phyloP scores from a whole-genome alignment of 148 eudicot species.

The Diospyros kaki region DNA sequence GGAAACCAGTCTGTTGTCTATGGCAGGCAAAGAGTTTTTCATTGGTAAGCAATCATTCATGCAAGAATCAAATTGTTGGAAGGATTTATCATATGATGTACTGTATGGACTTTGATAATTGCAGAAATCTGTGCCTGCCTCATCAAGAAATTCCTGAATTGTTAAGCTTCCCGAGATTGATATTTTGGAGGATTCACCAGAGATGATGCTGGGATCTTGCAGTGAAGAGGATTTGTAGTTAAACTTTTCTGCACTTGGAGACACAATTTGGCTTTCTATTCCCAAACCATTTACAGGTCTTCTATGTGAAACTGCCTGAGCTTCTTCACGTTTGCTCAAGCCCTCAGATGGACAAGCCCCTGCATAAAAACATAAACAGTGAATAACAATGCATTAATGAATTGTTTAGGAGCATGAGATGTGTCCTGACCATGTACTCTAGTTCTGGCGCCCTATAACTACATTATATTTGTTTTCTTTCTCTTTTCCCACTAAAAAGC shows the following conservation, averaged over 20 bases:
- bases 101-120: conserved; percentile 25
- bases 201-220: conserved; percentile 23
- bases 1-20: conserved; percentile 40
- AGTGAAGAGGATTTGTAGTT: conserved; percentile 29
- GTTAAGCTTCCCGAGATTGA: conserved; percentile 16
- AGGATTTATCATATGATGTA: conserved; percentile 28
- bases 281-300: conserved; percentile 32
- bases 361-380: conserved; percentile 15
- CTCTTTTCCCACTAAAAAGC: too few relatives aligned
- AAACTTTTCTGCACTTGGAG: conserved; percentile 21
- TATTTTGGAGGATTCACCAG: conserved; percentile 25
- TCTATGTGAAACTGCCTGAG: conserved; percentile 19
- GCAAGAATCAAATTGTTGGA: conserved; percentile 34
- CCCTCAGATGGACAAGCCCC: conserved; percentile 26
- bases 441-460: not conserved
- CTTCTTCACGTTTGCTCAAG: conserved; percentile 18
- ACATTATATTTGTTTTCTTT: too few relatives aligned
- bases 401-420: not conserved
- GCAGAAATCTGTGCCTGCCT: conserved; percentile 26
- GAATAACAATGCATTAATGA: conserved; percentile 1
- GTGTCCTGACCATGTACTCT: not conserved
- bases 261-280: conserved; percentile 29
- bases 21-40: conserved; percentile 35
- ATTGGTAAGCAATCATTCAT: conserved; percentile 32
- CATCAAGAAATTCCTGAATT: conserved; percentile 28